These are phyloP conservation scores for Cyberlindnera bimundalis DNA, from an alignment of 805 yeast species.

Conservation along the genomic window DNA sequence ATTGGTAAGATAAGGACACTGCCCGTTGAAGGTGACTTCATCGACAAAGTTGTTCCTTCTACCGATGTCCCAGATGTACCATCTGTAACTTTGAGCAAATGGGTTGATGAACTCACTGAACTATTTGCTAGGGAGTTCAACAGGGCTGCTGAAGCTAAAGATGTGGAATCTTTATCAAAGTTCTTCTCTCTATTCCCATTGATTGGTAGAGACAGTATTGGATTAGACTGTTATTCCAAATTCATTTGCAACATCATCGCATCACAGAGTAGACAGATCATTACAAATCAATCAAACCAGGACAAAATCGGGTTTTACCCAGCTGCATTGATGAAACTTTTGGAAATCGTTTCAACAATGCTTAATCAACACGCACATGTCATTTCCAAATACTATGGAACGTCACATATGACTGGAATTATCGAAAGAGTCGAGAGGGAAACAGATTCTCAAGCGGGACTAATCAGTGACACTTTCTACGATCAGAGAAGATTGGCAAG, in stretches of 20 bases:
- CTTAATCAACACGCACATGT: conserved; percentile 82
- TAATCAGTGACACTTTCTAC: conserved; percentile 81
- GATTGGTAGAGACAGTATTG: conserved; percentile 66
- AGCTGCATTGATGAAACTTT: conserved; percentile 58
- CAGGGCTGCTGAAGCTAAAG: conserved; percentile 60
- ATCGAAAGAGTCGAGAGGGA: conserved; percentile 77
- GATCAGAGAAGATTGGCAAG: conserved; percentile 64
- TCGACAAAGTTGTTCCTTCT: conserved; percentile 80
- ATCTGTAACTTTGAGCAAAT: conserved; percentile 45
- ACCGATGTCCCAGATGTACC: conserved; percentile 84
- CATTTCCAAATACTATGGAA: conserved; percentile 71
- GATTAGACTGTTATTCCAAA: conserved; percentile 76
- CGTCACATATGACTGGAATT: conserved; percentile 56
- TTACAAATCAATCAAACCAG: conserved; percentile 42
- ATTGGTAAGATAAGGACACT: conserved; percentile 51
- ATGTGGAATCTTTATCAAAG: conserved; percentile 68
- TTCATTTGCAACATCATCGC: conserved; percentile 85
- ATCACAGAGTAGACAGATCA: conserved; percentile 67
- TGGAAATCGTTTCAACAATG: conserved; percentile 82
- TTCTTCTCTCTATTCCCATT: conserved; percentile 87
- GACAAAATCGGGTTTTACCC: conserved; percentile 52
- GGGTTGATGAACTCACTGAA: conserved; percentile 55
- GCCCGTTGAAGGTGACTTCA: conserved; percentile 68
- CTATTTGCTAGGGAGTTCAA: conserved; percentile 62
- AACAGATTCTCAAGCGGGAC: conserved; percentile 88